Base-by-base conservation (phyloP, 225 moss, liverwort and hornwort genomes). In the Pseudisothecium myosuroides region DNA sequence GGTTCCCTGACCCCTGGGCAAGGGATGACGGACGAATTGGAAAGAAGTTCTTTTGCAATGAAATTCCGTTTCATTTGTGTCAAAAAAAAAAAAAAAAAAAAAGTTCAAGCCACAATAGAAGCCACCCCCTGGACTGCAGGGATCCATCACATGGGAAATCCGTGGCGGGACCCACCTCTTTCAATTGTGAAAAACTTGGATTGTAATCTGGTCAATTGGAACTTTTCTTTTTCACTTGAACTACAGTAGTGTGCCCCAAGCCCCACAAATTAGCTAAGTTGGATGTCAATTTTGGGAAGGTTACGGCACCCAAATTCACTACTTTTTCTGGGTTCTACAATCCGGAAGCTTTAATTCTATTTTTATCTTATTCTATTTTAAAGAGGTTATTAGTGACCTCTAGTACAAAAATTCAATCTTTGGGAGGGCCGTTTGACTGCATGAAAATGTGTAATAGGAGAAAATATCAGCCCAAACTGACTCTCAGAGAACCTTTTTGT, bases 281-380 rank as follows among this genome's bases (percentile, higher is more conserved):
- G 16, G 9, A 29, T 45, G 45, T 17, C 45, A 28, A 28, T 45
- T 73, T 39, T 24, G 26, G 15, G 1, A 7, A 39, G 4, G 23
- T 8, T 14, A 26, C 0, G 26, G 5, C 72, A 72, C 9, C 16
- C 7, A 27, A 41, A 9, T 41, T 26, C 1, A 5, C 15, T 5
- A 27, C 3, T 43, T 72, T 49, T 31, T 2, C 2, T 29, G 19
- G 19, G 19, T 74, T 19, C 47, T 11, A 11, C 4, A 75, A 49
- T 75, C 3, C 6, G 0, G 0, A 49, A 75, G 11, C 4, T 32
- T 49, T 2, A 49, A 6, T 74, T 49, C 11, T 47, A 74, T 9
- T 47, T 47, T 31, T 47, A 31, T 28, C 11, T 62, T 11, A 23
- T 34, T 75, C 27, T 4, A 23, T 20, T 75, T 20, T 12, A 12